Base-by-base conservation (phyloP, 495 filamentous ascomycete species). In the Corynascus novoguineensis region DNA sequence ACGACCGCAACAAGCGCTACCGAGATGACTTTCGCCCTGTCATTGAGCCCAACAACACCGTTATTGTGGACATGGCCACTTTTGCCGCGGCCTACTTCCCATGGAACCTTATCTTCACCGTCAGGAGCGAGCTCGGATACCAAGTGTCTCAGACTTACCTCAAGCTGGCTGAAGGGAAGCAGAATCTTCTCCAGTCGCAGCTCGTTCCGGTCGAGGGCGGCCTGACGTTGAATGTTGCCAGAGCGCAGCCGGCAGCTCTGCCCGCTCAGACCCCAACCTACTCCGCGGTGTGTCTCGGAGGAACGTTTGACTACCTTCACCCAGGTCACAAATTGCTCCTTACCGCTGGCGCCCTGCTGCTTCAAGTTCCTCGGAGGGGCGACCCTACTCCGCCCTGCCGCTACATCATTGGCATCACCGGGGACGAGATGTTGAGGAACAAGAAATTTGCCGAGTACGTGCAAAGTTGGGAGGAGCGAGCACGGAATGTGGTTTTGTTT, bases 281-380 rank as follows among this genome's bases (percentile, higher is more conserved):
- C 51, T 50, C 66, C 12, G 65, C 71, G 5, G 86, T 95, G 31
- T 84, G 82, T n/a, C 84, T 97, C 31, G 93, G 92, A 40, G 93
- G 93, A 19, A 97, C 93, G 4, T 98, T 97, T 68, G 93, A 98
- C 71, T 89, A 97, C 71, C 82, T 98, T 35, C 93, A 97, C 67
- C 81, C 88, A 27, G 93, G 93, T n/a, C 93, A 98, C 75, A 97
- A 96, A 66, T 78, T 97, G 22, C 81, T 98, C 7, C 76, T 98
- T 34, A 92, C 92, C 8, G 92, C 92, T 62, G 87, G 84, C 9
- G 86, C 87, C 5, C 75, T 96, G 48, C 75, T 89, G 10, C 70
- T 92, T 6, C 73, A 81, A 12, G 68, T 80, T 17, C 79, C 82
- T 3, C 72, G 77, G 3, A 63, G 68, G 4, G 66, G 56, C 1